These are phyloP conservation scores for Fusarium ramigenum DNA, from an alignment of 2,329 filamentous ascomycete species.

Conservation along the genomic window DNA sequence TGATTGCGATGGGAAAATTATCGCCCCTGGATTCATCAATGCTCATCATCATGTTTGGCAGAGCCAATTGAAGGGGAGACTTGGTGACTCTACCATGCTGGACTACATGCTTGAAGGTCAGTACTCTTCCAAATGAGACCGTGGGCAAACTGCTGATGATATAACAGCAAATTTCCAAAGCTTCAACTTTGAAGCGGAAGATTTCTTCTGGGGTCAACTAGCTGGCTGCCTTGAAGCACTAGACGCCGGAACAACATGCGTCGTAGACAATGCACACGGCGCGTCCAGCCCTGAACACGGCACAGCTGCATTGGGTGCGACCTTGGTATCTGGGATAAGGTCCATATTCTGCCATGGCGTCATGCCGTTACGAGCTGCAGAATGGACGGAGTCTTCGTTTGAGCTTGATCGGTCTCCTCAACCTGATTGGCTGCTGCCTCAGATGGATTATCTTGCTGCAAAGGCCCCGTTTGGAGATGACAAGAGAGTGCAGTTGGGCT, in stretches of 20 bases:
- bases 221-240: conserved; percentile 1
- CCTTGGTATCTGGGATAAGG: background rate
- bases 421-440: conserved; percentile 1
- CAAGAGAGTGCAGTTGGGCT: background rate
- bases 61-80: conserved; percentile 1
- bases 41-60: conserved; percentile 12
- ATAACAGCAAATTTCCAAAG: conserved; percentile 2
- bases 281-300: background rate
- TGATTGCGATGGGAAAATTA: background rate
- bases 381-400: conserved; percentile 9
- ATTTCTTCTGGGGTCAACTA: conserved; percentile 10
- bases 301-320: background rate
- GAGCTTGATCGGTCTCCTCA: background rate
- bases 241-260: background rate
- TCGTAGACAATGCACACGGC: conserved; percentile 5
- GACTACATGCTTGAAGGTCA: conserved; percentile 10
- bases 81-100: conserved; percentile 5
- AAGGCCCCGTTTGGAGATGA: conserved; percentile 2
- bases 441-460: background rate
- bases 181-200: background rate
- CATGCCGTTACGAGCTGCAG: background rate
- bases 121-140: background rate
- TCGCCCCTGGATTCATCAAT: background rate
- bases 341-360: background rate
- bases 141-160: background rate